Conservation (phyloP, 345 rosid genomes). For the Stellera chamaejasme region DNA sequence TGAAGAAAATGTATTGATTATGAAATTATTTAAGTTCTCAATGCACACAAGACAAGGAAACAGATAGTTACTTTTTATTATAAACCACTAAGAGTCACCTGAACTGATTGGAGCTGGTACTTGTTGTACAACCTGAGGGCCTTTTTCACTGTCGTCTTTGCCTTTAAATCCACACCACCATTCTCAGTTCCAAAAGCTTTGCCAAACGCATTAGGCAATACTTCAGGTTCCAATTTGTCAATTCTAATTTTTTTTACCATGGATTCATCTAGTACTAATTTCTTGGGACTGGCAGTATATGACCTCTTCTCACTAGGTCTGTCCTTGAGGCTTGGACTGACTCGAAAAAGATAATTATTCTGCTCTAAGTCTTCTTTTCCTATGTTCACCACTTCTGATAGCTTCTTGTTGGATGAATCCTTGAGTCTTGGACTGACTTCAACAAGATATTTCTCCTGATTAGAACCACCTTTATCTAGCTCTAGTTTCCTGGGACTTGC, state of each 20-base stretch:
- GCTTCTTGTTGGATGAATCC: not conserved
- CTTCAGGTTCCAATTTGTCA: conserved; percentile 1
- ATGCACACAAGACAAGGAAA: too few relatives aligned
- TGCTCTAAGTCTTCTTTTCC: not conserved
- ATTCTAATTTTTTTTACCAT: conserved; percentile 6
- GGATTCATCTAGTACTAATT: not conserved
- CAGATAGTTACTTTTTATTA: too few relatives aligned
- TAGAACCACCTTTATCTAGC: too few relatives aligned
- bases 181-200: conserved; percentile 2
- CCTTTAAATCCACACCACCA: conserved; percentile 2
- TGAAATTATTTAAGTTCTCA: too few relatives aligned
- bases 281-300: conserved; percentile 6
- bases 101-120: conserved; percentile 6
- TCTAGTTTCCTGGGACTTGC: not conserved
- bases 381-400: not conserved
- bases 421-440: conserved; percentile 1
- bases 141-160: conserved; percentile 9
- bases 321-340: conserved; percentile 12
- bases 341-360: not conserved
- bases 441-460: too few relatives aligned
- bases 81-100: conserved; percentile 8
- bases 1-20: too few relatives aligned
- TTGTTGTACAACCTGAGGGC: conserved; percentile 11
- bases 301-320: conserved; percentile 13
- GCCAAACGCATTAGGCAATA: not conserved